Base-by-base conservation (phyloP, 2,329 filamentous ascomycete species). In the Sclerotinia trifoliorum region DNA sequence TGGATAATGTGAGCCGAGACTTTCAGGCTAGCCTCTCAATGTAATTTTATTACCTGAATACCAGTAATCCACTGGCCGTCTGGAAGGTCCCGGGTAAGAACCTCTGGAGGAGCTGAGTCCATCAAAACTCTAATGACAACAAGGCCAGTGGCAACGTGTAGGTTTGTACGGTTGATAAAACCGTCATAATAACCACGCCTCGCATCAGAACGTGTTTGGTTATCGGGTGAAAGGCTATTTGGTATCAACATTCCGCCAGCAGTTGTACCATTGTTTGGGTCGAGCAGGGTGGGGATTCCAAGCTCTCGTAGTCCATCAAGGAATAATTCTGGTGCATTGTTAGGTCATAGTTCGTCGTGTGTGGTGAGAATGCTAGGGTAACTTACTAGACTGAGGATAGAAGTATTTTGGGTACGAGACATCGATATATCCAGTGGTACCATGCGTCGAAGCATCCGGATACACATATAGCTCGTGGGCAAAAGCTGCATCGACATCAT, bases 111-210 rank as follows among this genome's bases (percentile, higher is more conserved):
- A 10, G 57, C 26, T 7, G 69, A 60, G 44, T 71, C 71, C 35
- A 78, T 48, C 0, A 81, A 71, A 8, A 81, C 70, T 6, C 77
- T 78, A 46, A 78, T 80, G 32, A 78, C 80, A n/a, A 77, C 79
- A 63, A 81, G 78, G 6, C 76, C 75, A 3, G 79, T 79, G 0
- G 80, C 72, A 35, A 82, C 56, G 35, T 82, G 79, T 46, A 82
- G 71, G 65, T 82, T 82, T 1, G 75, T 70, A 5, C 79, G 79
- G 39, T 70, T 62, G 6, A 78, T 68, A 2, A 78, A 78, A 0
- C 76, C 71, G 63, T 82, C 78, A 24, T 79, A 76, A 70, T 83
- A 82, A 13, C 78, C 78, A n/a, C 77, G 77, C 11, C 80, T 77
- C 39, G 78, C 79, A 71, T 82, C 78, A 3, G 76, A 77, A 44